Evolutionary conservation across 176 grass and related monocot species (phyloP).

Genomic region (Elymus sibiricus): DNA sequence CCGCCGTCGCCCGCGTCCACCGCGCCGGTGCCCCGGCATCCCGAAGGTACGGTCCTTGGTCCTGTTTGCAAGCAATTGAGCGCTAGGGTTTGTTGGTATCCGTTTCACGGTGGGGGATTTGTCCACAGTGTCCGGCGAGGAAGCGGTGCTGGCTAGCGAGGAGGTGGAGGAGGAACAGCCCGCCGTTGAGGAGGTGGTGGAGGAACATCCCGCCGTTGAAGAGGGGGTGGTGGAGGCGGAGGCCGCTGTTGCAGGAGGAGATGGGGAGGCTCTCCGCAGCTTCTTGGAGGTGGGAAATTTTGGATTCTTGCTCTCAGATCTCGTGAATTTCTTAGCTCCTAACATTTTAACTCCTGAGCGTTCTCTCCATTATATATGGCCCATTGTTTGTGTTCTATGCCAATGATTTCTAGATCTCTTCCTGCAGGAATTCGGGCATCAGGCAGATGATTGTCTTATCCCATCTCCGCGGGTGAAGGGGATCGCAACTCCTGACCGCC

Average conservation of each 20-base stretch:
- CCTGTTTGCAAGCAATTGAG: not conserved
- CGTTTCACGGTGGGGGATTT: slow-evolving; percentile 19
- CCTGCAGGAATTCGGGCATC: slow-evolving; percentile 38
- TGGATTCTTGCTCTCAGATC: not conserved
- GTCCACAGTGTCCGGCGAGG: slow-evolving; percentile 20
- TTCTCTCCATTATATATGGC: not conserved
- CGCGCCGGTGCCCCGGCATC: not conserved
- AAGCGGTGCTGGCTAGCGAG: not conserved
- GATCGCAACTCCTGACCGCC: slow-evolving; percentile 45
- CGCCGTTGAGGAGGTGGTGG: not conserved
- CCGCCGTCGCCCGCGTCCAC: not conserved
- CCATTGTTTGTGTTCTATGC: not conserved
- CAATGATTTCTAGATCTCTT: slow-evolving; percentile 2
- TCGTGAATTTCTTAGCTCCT: not conserved
- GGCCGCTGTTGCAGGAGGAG: not conserved
- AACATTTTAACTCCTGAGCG: not conserved
- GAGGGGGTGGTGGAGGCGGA: not conserved
- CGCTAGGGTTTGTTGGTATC: not conserved
- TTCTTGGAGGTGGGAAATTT: slow-evolving; percentile 31
- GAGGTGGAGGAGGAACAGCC: not conserved
- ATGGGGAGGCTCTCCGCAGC: slow-evolving; percentile 4
- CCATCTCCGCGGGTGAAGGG: slow-evolving; percentile 53
- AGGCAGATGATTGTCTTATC: slow-evolving; percentile 33
- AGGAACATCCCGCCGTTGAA: no score
- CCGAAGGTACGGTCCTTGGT: slow-evolving; percentile 16